Percentiles rank a stretch among this genome's conserved stretches.
Evolutionary conservation across 306 rosid species (phyloP).

Genomic region (Acacia melanoxylon): DNA sequence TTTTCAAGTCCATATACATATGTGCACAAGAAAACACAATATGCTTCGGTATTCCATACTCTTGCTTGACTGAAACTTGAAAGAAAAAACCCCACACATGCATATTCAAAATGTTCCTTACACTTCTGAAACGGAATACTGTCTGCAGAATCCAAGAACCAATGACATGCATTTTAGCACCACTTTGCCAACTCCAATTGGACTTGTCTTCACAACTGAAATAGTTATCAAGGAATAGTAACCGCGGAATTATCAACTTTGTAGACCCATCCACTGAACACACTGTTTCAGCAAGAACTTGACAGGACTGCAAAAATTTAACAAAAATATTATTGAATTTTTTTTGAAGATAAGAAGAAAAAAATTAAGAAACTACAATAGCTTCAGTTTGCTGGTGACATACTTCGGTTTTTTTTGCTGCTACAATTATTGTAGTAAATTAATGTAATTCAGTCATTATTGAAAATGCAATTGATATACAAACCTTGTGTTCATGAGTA

Average conservation of each 20-base stretch:
- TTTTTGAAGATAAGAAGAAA: slow-evolving; percentile 26
- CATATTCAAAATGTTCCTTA: slow-evolving; percentile 34
- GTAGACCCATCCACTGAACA: slow-evolving; percentile 58
- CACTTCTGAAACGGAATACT: slow-evolving; percentile 50
- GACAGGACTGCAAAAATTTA: slow-evolving; percentile 65
- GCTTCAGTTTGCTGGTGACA: slow-evolving; percentile 4
- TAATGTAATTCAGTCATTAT: slow-evolving; percentile 18
- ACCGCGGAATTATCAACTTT: slow-evolving; percentile 72
- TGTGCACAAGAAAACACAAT: background rate
- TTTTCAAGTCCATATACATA: background rate
- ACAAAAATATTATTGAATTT: slow-evolving; percentile 21
- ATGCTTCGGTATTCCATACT: background rate
- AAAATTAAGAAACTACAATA: slow-evolving; percentile 30
- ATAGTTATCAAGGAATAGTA: slow-evolving; percentile 80
- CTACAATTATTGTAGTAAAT: background rate
- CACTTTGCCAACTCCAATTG: slow-evolving; percentile 71
- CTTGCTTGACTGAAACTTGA: background rate
- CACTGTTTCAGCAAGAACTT: slow-evolving; percentile 71
- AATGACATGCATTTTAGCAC: slow-evolving; percentile 63
- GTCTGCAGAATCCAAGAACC: slow-evolving; percentile 90
- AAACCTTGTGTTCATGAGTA: slow-evolving; percentile 71
- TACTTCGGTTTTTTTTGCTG: background rate
- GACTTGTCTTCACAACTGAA: slow-evolving; percentile 63
- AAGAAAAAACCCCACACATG: slow-evolving; percentile 12
- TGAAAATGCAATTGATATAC: slow-evolving; percentile 27